Percentiles rank a stretch among this genome's conserved stretches.
phyloP scores from a whole-genome alignment of 495 filamentous ascomycete species.

The Xylaria venustula region DNA sequence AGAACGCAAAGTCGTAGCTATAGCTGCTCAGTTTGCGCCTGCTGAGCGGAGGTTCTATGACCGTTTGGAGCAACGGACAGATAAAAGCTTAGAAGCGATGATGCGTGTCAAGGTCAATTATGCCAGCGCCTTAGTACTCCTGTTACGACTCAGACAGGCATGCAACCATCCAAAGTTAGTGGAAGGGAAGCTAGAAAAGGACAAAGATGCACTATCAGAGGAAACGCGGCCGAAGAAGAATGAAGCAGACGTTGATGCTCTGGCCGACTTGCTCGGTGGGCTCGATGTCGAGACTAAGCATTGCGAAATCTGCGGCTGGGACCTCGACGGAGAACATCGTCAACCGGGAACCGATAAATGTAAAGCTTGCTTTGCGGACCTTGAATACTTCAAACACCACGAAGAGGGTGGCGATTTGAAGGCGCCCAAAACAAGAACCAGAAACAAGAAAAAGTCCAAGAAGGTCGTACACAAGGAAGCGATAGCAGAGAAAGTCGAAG shows the following conservation, averaged over 20 bases:
- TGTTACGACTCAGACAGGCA: conserved; percentile 84
- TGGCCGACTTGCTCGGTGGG: conserved; percentile 82
- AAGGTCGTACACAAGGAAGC: conserved; percentile 29
- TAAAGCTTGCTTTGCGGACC: conserved; percentile 67
- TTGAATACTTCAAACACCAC: conserved; percentile 45
- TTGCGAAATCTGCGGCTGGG: conserved; percentile 83
- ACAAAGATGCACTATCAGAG: conserved; percentile 77
- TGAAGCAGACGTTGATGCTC: conserved; percentile 67
- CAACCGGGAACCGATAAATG: conserved; percentile 58
- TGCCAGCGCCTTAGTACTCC: conserved; percentile 73
- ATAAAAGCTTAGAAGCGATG: conserved; percentile 83
- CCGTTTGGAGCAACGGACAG: conserved; percentile 76
- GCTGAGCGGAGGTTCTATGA: conserved; percentile 84
- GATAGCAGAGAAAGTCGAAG: conserved; percentile 38
- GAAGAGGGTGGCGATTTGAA: conserved; percentile 30
- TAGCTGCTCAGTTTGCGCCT: conserved; percentile 74
- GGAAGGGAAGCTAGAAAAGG: conserved; percentile 77
- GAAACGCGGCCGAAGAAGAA: conserved; percentile 52
- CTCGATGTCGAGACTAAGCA: conserved; percentile 77
- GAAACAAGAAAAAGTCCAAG: conserved; percentile 40
- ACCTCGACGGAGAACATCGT: conserved; percentile 59
- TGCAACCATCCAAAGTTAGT: conserved; percentile 92
- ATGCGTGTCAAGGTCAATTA: conserved; percentile 76
- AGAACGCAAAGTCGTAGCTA: conserved; percentile 78
- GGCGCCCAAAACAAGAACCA: conserved; percentile 23